phyloP scores from a whole-genome alignment of 129 eudicot species.

The Glebionis coronaria region DNA sequence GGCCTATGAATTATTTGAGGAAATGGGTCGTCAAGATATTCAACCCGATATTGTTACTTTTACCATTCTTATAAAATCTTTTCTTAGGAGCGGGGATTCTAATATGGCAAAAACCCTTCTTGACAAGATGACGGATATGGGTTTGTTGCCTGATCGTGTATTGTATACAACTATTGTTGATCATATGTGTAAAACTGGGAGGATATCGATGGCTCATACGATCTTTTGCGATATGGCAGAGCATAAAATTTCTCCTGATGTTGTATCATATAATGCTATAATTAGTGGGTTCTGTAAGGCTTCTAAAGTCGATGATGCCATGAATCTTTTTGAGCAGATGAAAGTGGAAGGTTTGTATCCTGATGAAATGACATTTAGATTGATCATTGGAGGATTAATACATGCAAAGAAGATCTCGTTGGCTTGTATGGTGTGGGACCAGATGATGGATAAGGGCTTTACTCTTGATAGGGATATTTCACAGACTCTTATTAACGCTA shows the following conservation, averaged over 20 bases:
- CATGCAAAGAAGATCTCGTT: conserved; percentile 50
- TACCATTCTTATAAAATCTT: conserved; percentile 75
- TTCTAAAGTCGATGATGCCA: conserved; percentile 61
- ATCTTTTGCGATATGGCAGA: conserved; percentile 72
- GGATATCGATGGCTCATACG: conserved; percentile 43
- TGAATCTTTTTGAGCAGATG: conserved; percentile 74
- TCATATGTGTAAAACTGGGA: conserved; percentile 68
- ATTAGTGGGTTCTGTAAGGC: conserved; percentile 73
- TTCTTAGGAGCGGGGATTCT: conserved; percentile 57
- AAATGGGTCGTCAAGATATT: conserved; percentile 69
- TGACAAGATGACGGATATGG: conserved; percentile 76
- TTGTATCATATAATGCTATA: conserved; percentile 71
- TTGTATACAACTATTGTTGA: conserved; percentile 71
- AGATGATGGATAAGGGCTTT: conserved; percentile 96
- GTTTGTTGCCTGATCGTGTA: conserved; percentile 66
- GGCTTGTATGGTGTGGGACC: conserved; percentile 85
- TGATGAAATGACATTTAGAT: conserved; percentile 75
- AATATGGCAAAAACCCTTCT: conserved; percentile 55
- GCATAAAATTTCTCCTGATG: conserved; percentile 64
- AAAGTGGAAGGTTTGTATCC: conserved; percentile 57
- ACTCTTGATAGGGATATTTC: conserved; percentile 80
- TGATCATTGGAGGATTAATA: conserved; percentile 67
- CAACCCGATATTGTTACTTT: conserved; percentile 76
- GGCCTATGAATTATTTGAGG: conserved; percentile 60
- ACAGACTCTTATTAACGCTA: conserved; percentile 55